A percentile compares a stretch with the other conserved stretches of the same genome.
These are phyloP conservation scores for Candida pini DNA, from an alignment of 805 yeast species.

Conservation along the genomic window DNA sequence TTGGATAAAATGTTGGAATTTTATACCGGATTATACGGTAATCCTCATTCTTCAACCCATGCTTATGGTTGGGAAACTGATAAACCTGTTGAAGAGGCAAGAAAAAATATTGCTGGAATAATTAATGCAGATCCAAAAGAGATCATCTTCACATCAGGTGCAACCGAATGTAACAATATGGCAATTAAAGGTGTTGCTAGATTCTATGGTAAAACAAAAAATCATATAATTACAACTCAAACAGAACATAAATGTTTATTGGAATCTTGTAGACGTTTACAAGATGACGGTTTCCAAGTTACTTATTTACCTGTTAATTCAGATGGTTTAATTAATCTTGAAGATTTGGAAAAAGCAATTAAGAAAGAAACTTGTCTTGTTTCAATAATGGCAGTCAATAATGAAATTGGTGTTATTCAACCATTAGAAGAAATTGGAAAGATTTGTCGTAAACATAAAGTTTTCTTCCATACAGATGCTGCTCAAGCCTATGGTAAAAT, in stretches of 20 bases:
- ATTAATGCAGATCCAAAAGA: constrained; percentile 95
- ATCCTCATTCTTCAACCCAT: constrained; percentile 96
- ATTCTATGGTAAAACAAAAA: constrained; percentile 83
- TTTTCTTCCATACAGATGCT: constrained; percentile 95
- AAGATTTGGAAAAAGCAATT: constrained; percentile 73
- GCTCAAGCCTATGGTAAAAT: constrained; percentile 98
- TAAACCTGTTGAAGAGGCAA: constrained; percentile 80
- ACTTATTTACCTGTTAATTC: constrained; percentile 81
- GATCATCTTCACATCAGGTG: constrained; percentile 95
- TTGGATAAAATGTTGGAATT: constrained; percentile 80
- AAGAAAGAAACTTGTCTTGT: constrained; percentile 89
- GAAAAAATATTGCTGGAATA: constrained; percentile 74
- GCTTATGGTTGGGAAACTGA: constrained; percentile 99
- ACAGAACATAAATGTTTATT: constrained; percentile 99
- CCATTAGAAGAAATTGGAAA: constrained; percentile 91
- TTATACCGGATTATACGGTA: constrained; percentile 91
- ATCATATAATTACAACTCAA: constrained; percentile 91
- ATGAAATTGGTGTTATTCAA: constrained; percentile 96
- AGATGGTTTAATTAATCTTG: constrained; percentile 76
- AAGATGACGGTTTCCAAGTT: constrained; percentile 95
- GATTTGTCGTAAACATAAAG: constrained; percentile 79
- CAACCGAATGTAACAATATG: constrained; percentile 96
- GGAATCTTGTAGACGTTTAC: constrained; percentile 91
- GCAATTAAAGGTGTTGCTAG: constrained; percentile 93
- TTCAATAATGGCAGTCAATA: constrained; percentile 94